phyloP scores from a whole-genome alignment of 2,329 filamentous ascomycete genomes.

The Grosmannia clavigera region DNA sequence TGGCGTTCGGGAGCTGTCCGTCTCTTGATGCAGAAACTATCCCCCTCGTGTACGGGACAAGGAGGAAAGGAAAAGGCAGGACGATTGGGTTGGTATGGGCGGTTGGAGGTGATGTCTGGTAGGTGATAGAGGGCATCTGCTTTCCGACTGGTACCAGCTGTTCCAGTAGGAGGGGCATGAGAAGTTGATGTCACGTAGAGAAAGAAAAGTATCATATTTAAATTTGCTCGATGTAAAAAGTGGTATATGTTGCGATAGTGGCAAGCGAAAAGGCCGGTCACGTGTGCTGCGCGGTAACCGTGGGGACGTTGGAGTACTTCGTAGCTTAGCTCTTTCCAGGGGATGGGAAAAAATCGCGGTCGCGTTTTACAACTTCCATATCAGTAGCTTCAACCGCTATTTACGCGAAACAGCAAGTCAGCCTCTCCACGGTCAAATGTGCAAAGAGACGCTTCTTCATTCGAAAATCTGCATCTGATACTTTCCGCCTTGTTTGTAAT shows the following conservation, averaged over 20 bases:
- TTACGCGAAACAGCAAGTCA: not conserved
- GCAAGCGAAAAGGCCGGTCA: not conserved
- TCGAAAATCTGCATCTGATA: not conserved
- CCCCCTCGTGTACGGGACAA: not conserved
- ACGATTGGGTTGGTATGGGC: not conserved
- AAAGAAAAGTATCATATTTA: conserved; percentile 1
- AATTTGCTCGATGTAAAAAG: not conserved
- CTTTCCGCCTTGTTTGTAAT: not conserved
- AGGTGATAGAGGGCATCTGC: not conserved
- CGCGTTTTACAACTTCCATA: not conserved
- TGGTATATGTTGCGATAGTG: not conserved
- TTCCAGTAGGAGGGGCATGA: not conserved
- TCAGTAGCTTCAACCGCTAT: not conserved
- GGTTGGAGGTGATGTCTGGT: not conserved
- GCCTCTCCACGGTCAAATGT: not conserved
- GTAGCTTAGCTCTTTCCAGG: not conserved
- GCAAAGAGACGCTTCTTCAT: not conserved
- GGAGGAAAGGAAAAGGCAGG: not conserved
- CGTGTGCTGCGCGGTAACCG: not conserved
- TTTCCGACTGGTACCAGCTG: not conserved
- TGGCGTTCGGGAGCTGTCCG: not conserved
- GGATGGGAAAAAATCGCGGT: conserved; percentile 1
- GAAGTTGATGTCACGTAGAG: not conserved
- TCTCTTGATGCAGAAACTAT: not conserved
- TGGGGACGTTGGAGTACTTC: not conserved